These are phyloP conservation scores for Coleophoma eucalyptorum DNA, from an alignment of 2,329 filamentous ascomycete genomes.

Conservation along the genomic window DNA sequence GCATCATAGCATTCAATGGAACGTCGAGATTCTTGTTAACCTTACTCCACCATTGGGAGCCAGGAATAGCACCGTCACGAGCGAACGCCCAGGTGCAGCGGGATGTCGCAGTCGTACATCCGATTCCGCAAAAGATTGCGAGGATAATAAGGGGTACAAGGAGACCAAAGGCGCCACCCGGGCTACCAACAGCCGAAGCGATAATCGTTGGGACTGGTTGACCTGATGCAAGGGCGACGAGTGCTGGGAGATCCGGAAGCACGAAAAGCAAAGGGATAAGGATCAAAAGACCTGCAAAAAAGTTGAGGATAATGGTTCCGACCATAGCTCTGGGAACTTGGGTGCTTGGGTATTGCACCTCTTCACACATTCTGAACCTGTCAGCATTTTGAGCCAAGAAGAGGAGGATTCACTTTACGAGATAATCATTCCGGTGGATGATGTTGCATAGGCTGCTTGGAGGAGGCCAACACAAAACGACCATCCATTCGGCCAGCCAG, in stretches of 20 bases:
- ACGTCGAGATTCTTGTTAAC: constrained; percentile 61
- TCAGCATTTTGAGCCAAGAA: neutral
- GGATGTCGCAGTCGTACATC: constrained; percentile 66
- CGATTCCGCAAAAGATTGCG: constrained; percentile 62
- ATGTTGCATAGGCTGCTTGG: constrained; percentile 70
- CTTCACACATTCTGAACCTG: constrained; percentile 59
- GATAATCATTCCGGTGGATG: constrained; percentile 76
- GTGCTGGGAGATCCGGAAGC: constrained; percentile 55
- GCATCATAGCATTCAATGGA: constrained; percentile 69
- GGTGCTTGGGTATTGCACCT: constrained; percentile 60
- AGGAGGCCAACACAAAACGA: constrained; percentile 70
- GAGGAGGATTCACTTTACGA: constrained; percentile 47
- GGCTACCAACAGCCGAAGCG: constrained; percentile 34
- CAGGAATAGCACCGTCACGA: constrained; percentile 66
- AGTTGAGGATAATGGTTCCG: constrained; percentile 62
- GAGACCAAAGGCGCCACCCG: constrained; percentile 59
- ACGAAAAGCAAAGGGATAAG: constrained; percentile 68
- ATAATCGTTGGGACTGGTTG: constrained; percentile 66
- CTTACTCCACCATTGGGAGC: constrained; percentile 54
- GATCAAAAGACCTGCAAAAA: constrained; percentile 62
- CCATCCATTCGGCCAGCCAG: constrained; percentile 69
- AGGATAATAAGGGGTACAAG: constrained; percentile 63
- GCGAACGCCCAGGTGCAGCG: constrained; percentile 68
- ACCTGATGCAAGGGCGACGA: constrained; percentile 48
- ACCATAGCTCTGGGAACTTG: constrained; percentile 75